Conservation (phyloP, 768 basidiomycete species). For the Lactifluus piperatus region DNA sequence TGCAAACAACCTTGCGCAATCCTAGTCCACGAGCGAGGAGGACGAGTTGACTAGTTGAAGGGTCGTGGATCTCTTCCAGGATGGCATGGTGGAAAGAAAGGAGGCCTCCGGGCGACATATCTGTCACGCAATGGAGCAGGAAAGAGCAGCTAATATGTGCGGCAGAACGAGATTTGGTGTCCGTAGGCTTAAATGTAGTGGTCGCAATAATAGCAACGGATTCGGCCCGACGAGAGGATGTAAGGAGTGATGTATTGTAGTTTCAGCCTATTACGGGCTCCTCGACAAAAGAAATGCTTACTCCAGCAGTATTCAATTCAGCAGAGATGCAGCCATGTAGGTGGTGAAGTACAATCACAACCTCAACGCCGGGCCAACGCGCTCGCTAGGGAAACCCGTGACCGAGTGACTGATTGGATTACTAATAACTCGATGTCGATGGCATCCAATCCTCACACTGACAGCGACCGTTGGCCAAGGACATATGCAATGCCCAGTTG, state of each 20-base stretch:
- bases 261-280: not conserved
- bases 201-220: not conserved
- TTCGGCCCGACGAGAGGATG: not conserved
- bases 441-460: too few relatives aligned
- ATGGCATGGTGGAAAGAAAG: slow-evolving; percentile 64
- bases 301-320: not conserved
- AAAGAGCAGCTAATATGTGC: not conserved
- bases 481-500: not conserved
- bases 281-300: not conserved
- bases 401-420: too few relatives aligned
- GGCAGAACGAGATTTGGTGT: not conserved
- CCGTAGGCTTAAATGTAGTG: not conserved
- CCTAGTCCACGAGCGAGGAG: slow-evolving; percentile 89
- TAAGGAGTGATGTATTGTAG: not conserved
- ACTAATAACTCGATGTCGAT: too few relatives aligned
- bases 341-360: not conserved
- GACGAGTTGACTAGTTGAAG: slow-evolving; percentile 60
- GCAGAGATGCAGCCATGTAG: not conserved
- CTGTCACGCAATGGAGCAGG: not conserved
- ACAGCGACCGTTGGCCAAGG: not conserved
- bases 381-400: too few relatives aligned
- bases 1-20: slow-evolving; percentile 72
- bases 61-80: slow-evolving; percentile 63
- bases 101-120: slow-evolving; percentile 22
- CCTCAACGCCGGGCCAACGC: too few relatives aligned